Conservation (phyloP, 441 rosid species). For the Jatropha multifida region DNA sequence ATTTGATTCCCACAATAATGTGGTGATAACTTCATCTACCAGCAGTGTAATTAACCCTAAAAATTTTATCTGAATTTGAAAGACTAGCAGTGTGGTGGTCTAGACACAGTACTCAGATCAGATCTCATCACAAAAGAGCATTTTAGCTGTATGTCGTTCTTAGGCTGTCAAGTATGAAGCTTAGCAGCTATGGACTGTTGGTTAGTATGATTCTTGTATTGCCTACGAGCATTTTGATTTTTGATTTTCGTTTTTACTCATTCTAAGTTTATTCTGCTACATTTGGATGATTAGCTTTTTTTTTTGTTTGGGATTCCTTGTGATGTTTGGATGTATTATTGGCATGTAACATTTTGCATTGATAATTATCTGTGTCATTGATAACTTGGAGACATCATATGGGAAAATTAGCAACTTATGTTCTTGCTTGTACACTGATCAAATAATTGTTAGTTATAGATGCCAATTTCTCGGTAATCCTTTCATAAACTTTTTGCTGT, state of each 20-base stretch:
- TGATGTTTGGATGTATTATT: slow-evolving; percentile 8
- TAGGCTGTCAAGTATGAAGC: background rate
- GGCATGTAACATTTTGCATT: background rate
- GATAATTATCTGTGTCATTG: background rate
- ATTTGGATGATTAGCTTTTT: background rate
- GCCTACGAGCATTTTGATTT: background rate
- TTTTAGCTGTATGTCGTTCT: background rate
- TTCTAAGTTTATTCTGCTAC: background rate
- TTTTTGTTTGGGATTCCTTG: background rate
- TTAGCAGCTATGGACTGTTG: background rate
- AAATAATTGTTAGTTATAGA: background rate
- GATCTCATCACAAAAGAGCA: background rate
- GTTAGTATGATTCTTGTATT: background rate
- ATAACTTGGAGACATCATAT: background rate
- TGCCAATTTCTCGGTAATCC: background rate
- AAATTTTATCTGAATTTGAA: background rate
- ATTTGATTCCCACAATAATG: too few species aligned
- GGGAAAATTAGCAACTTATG: background rate
- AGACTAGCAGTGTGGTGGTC: background rate
- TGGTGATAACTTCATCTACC: background rate
- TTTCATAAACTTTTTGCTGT: slow-evolving; percentile 13
- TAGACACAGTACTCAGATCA: background rate
- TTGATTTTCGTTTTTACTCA: background rate
- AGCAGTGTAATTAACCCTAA: background rate
- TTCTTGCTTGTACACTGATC: slow-evolving; percentile 2